Evolutionary conservation across 352 stramenopile genomes (phyloP).

Genomic region (Phytopythium ostracodes): DNA sequence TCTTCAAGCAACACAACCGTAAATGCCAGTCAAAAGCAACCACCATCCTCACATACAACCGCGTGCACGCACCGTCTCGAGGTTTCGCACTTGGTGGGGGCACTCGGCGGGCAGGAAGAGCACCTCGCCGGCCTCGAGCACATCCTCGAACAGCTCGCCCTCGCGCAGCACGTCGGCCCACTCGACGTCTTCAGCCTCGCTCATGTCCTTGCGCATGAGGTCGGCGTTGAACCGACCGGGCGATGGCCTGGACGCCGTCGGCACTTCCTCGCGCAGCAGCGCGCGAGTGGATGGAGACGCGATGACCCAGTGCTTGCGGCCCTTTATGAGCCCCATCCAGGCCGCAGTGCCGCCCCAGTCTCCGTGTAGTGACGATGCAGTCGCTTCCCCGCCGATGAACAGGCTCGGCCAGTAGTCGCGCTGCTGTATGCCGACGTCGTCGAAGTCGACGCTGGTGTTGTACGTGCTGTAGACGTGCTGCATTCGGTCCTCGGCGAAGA

Average conservation of each 20-base stretch:
- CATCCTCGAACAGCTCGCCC: constrained; percentile 26
- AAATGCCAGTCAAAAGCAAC: not conserved
- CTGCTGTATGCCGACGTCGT: constrained; percentile 14
- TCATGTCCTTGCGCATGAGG: constrained; percentile 12
- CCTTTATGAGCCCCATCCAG: constrained; percentile 32
- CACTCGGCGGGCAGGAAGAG: constrained; percentile 31
- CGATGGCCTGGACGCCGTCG: constrained; percentile 3
- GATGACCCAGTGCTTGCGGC: constrained; percentile 34
- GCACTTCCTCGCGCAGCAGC: constrained; percentile 20
- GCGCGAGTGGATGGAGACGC: constrained; percentile 20
- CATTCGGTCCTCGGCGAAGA: constrained; percentile 22
- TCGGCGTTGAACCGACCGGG: constrained; percentile 20
- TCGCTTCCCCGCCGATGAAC: constrained; percentile 28
- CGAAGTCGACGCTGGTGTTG: not conserved
- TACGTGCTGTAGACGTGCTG: constrained; percentile 11
- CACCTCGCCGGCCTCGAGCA: constrained; percentile 29
- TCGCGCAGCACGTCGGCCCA: constrained; percentile 9
- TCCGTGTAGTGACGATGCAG: constrained; percentile 24
- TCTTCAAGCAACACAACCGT: constrained; percentile 9
- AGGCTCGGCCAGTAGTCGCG: constrained; percentile 35
- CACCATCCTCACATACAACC: not conserved
- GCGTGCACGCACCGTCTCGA: constrained; percentile 17
- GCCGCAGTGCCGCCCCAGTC: constrained; percentile 29
- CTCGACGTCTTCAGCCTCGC: not conserved
- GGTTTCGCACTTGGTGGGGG: constrained; percentile 35